Evolutionary conservation across 208 protist genomes (phyloP), one percentile per base, ranked within the genome.

Genomic region (Leishmania lainsoni): DNA sequence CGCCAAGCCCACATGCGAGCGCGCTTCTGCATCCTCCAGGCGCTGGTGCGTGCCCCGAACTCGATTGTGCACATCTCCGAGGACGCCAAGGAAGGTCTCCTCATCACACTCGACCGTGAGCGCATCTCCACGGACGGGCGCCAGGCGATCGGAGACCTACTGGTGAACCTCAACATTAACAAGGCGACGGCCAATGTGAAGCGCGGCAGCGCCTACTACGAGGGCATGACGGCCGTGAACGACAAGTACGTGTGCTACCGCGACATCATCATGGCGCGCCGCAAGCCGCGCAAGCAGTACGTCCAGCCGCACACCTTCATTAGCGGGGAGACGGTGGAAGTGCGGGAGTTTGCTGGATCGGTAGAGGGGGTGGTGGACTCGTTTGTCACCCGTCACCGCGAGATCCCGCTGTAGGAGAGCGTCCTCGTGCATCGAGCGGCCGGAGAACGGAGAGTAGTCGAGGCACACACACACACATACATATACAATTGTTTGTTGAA

Each of bases 1-100:
- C 88, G 93, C 8, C 91, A 98, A 88, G 96, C 97, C 10, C 97
- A 99, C 88, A 98, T 98, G 94, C 92, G 90, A 32, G 97, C 92
- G 22, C 90, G 97, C 54, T 98, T 95, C 86, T 93, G 86, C 56
- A 98, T 99, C 51, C 87, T 99, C 39, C 83, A 90, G 63, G 84
- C 91, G 20, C 84, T 99, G 39, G 77, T 96, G 26, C 81, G 86
- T 49, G 90, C 86, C 10, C 87, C 84, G 51, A 75, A 92, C 45
- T 83, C 90, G 16, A 80, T 96, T 32, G 83, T 98, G 9, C 83
- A 78, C 76, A 89, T 98, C 68, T 68, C 76, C 22, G 75, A 86
- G 58, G 89, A 94, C 63, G 78, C 76, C 32, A 74, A 81, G 75
- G 88, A 96, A 6, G 88, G 95, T 49, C 66, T 98, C 35, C 49